phyloP scores from a whole-genome alignment of 2,329 filamentous ascomycete genomes.

The Chaetomium sp. region DNA sequence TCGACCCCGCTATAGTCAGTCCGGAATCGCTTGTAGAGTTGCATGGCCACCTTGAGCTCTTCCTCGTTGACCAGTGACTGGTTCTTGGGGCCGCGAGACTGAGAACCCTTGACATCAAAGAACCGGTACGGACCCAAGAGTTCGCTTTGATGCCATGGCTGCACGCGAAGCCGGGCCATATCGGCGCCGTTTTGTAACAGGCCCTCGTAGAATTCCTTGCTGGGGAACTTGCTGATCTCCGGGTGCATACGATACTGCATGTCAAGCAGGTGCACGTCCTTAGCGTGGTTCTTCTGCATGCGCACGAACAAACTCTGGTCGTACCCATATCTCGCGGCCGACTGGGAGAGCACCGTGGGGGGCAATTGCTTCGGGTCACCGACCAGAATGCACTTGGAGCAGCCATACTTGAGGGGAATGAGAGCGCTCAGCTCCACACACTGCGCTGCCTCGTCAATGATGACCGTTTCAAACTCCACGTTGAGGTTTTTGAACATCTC shows the following conservation, averaged over 20 bases:
- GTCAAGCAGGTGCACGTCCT: conserved; percentile 89
- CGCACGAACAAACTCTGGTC: conserved; percentile 97
- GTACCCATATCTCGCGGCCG: conserved; percentile 86
- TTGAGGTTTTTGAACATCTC: conserved; percentile 94
- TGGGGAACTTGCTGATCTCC: conserved; percentile 88
- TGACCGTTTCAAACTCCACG: conserved; percentile 96
- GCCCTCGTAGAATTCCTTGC: conserved; percentile 85
- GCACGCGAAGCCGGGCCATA: conserved; percentile 69
- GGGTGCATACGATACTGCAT: conserved; percentile 99
- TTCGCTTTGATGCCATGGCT: conserved; percentile 78
- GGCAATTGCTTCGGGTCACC: conserved; percentile 97
- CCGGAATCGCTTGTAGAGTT: conserved; percentile 73
- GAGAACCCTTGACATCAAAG: conserved; percentile 89
- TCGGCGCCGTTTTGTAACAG: conserved; percentile 75
- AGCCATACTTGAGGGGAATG: conserved; percentile 95
- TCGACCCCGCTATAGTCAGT: conserved; percentile 64
- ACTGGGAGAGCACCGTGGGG: conserved; percentile 90
- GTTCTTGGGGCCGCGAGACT: conserved; percentile 71
- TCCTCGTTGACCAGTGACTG: conserved; percentile 86
- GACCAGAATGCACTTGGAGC: conserved; percentile 91
- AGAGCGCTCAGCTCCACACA: conserved; percentile 95
- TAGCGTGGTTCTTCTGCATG: conserved; percentile 88
- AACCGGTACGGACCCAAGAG: conserved; percentile 91
- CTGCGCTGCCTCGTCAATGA: conserved; percentile 97
- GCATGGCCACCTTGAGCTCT: conserved; percentile 80